Conservation (phyloP, 2,329 filamentous ascomycete genomes). For the Monilinia fructicola region DNA sequence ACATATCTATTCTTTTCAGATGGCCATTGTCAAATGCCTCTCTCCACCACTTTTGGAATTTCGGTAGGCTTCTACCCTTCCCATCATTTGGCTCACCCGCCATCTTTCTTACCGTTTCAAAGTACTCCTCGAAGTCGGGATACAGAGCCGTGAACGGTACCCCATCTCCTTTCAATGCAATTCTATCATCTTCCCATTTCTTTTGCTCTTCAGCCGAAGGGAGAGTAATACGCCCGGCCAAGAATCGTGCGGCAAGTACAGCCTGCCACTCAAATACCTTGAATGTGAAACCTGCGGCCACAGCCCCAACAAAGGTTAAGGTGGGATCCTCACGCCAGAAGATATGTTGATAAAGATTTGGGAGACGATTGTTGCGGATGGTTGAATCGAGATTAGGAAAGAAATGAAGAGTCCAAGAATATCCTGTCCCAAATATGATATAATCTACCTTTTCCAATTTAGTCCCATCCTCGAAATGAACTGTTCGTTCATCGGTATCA, state of each 20-base stretch:
- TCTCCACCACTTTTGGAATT: constrained; percentile 49
- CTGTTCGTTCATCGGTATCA: constrained; percentile 42
- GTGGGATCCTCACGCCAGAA: constrained; percentile 55
- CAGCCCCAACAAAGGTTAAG: constrained; percentile 59
- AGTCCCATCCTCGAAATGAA: constrained; percentile 58
- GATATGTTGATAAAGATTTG: constrained; percentile 57
- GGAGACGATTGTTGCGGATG: constrained; percentile 55
- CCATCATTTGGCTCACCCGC: constrained; percentile 49
- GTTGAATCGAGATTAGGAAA: constrained; percentile 48
- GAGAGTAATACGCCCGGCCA: constrained; percentile 54
- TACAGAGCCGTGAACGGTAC: constrained; percentile 56
- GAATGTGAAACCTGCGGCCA: constrained; percentile 60
- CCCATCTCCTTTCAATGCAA: constrained; percentile 56
- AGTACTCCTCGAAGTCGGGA: constrained; percentile 65
- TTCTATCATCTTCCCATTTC: constrained; percentile 57
- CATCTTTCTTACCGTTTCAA: constrained; percentile 54
- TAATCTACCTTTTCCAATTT: constrained; percentile 55
- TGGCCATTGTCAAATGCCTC: constrained; percentile 54
- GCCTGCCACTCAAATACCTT: constrained; percentile 70
- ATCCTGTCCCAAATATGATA: constrained; percentile 67
- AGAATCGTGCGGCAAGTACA: constrained; percentile 57
- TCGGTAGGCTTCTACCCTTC: constrained; percentile 48
- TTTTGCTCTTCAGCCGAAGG: constrained; percentile 51
- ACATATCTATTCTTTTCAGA: constrained; percentile 57
- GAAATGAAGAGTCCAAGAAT: constrained; percentile 63